A percentile compares a stretch with the other conserved stretches of the same genome.
Conservation (phyloP, 1,139 yeast genomes). For the Taphrina flavorubra region DNA sequence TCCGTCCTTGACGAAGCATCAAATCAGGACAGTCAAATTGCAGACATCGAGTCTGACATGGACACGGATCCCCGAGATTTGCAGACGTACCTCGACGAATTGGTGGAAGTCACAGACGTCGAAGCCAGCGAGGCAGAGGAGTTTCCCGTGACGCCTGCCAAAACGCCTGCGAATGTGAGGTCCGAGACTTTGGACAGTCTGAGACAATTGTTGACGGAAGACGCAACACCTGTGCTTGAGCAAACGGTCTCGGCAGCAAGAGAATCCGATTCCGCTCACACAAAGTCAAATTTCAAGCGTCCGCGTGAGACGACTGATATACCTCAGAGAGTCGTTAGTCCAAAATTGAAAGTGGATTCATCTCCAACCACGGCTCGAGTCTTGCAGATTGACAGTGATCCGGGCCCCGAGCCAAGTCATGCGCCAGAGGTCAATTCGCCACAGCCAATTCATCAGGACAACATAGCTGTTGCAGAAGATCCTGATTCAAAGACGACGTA, state of each 20-base stretch:
- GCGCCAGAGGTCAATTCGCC: background rate
- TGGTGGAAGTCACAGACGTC: slow-evolving; percentile 13
- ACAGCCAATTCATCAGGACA: background rate
- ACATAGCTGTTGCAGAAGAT: background rate
- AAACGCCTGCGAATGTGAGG: slow-evolving; percentile 6
- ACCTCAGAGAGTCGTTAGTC: background rate
- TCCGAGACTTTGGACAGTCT: slow-evolving; percentile 18
- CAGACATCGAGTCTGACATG: background rate
- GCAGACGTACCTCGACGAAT: slow-evolving; percentile 4
- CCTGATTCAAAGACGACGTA: background rate
- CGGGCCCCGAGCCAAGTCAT: background rate
- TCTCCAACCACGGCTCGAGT: background rate
- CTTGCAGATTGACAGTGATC: slow-evolving; percentile 4
- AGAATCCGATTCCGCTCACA: background rate
- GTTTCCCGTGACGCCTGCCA: slow-evolving; percentile 9
- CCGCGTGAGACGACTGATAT: background rate
- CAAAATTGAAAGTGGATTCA: background rate
- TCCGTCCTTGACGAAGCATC: background rate
- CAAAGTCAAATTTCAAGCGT: background rate
- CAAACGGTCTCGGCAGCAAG: background rate
- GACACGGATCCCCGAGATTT: slow-evolving; percentile 14
- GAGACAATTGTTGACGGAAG: background rate
- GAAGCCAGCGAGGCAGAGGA: background rate
- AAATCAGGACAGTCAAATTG: background rate
- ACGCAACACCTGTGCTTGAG: background rate